Percentiles rank a stretch among this genome's conserved stretches.
phyloP scores from a whole-genome alignment of 768 basidiomycete genomes.

The Scleroderma citrinum region DNA sequence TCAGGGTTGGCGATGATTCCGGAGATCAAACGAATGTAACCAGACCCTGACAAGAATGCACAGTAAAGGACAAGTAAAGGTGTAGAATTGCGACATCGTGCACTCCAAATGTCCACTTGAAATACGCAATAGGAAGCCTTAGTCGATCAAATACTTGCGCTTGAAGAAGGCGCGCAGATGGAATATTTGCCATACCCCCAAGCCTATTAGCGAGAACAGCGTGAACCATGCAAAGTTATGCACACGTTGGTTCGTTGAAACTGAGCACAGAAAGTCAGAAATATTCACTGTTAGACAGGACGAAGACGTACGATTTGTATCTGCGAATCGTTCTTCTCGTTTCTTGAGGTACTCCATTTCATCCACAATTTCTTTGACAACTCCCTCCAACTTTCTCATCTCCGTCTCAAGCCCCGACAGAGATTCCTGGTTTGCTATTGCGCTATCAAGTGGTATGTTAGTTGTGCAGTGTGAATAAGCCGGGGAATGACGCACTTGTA shows the following conservation, averaged over 20 bases:
- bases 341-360: slow-evolving; percentile 88
- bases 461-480: background rate
- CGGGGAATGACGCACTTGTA: slow-evolving; percentile 73
- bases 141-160: slow-evolving; percentile 90
- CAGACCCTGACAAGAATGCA: background rate
- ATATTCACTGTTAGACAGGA: background rate
- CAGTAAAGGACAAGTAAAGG: background rate
- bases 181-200: slow-evolving; percentile 93
- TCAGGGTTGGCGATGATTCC: background rate
- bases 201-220: slow-evolving; percentile 63
- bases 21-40: background rate
- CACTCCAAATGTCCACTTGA: background rate
- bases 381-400: slow-evolving; percentile 94
- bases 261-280: slow-evolving; percentile 35
- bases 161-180: slow-evolving; percentile 95
- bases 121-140: slow-evolving; percentile 3
- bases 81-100: background rate
- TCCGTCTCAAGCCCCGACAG: slow-evolving; percentile 94
- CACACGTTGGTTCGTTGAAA: slow-evolving; percentile 87
- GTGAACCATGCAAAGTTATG: slow-evolving; percentile 92
- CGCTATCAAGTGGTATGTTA: slow-evolving; percentile 41
- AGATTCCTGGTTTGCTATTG: slow-evolving; percentile 97
- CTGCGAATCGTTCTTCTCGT: slow-evolving; percentile 83
- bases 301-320: slow-evolving; percentile 75
- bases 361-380: slow-evolving; percentile 91